Conservation (phyloP, 2,329 filamentous ascomycete genomes). For the Phaeosphaeriaceae sp. region DNA sequence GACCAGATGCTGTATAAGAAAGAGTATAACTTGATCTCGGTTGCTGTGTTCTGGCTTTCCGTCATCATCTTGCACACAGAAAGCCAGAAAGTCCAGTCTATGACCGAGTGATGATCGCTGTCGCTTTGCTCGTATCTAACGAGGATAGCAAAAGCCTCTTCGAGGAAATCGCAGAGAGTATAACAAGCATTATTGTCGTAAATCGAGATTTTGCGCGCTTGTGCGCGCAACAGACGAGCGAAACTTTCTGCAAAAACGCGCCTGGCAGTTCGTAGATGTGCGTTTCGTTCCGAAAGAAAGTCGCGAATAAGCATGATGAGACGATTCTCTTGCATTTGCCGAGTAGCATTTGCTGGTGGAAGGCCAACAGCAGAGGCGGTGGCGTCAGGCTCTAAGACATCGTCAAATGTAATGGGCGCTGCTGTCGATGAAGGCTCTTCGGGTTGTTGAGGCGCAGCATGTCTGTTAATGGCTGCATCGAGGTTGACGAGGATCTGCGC, state of each 20-base stretch:
- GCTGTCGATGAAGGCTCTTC: slow-evolving; percentile 47
- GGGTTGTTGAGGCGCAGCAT: slow-evolving; percentile 54
- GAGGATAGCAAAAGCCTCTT: slow-evolving; percentile 77
- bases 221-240: slow-evolving; percentile 74
- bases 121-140: slow-evolving; percentile 65
- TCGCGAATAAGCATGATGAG: slow-evolving; percentile 84
- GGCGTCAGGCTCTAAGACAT: slow-evolving; percentile 72
- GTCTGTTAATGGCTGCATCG: slow-evolving; percentile 84
- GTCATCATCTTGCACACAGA: slow-evolving; percentile 81
- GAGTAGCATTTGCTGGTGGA: slow-evolving; percentile 73
- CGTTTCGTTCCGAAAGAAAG: slow-evolving; percentile 71
- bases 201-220: slow-evolving; percentile 77
- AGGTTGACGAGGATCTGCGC: slow-evolving; percentile 81
- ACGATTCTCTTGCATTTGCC: slow-evolving; percentile 88
- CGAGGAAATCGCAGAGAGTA: slow-evolving; percentile 88
- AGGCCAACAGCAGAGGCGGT: slow-evolving; percentile 69
- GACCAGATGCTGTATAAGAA: slow-evolving; percentile 85
- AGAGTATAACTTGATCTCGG: slow-evolving; percentile 83
- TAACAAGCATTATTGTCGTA: slow-evolving; percentile 87
- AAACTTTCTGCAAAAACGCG: slow-evolving; percentile 81
- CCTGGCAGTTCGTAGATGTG: slow-evolving; percentile 63
- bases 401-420: slow-evolving; percentile 70
- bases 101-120: slow-evolving; percentile 54
- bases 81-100: slow-evolving; percentile 88
- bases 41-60: slow-evolving; percentile 85